These are phyloP conservation scores for Globisporangium parvum DNA, from an alignment of 352 stramenopile species.

Conservation along the genomic window DNA sequence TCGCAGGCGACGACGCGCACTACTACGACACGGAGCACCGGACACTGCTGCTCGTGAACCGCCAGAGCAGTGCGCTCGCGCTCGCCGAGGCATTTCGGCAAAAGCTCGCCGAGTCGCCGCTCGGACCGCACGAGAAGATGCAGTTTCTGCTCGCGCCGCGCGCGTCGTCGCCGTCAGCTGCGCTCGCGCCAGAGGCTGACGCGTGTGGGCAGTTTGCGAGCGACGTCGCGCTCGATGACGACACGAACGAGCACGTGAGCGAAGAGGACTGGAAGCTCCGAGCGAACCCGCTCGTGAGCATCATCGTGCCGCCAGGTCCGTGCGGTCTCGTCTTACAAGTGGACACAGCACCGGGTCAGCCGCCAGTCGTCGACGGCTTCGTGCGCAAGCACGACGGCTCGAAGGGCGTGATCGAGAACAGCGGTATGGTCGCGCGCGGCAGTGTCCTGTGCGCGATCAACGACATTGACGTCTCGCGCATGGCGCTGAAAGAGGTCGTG, in stretches of 20 bases:
- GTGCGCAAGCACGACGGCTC: constrained; percentile 53
- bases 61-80: constrained; percentile 34
- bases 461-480: constrained; percentile 62
- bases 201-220: constrained; percentile 11
- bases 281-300: constrained; percentile 50
- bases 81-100: constrained; percentile 61
- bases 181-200: constrained; percentile 1
- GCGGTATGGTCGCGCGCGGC: constrained; percentile 49
- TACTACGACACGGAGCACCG: constrained; percentile 9
- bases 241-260: constrained; percentile 38
- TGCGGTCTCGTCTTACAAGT: constrained; percentile 69
- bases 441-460: constrained; percentile 76
- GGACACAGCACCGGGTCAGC: constrained; percentile 19
- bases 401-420: constrained; percentile 77
- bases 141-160: constrained; percentile 30
- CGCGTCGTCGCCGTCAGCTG: background rate
- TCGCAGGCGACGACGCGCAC: constrained; percentile 13
- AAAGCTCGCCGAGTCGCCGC: constrained; percentile 63
- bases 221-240: constrained; percentile 17
- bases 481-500: constrained; percentile 64
- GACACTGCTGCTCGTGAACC: constrained; percentile 14
- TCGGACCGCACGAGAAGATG: constrained; percentile 70
- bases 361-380: constrained; percentile 72
- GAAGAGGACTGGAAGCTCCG: constrained; percentile 68
- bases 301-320: constrained; percentile 69